Evolutionary conservation across 2,329 filamentous ascomycete genomes (phyloP).

Genomic region (Cercospora sp.): DNA sequence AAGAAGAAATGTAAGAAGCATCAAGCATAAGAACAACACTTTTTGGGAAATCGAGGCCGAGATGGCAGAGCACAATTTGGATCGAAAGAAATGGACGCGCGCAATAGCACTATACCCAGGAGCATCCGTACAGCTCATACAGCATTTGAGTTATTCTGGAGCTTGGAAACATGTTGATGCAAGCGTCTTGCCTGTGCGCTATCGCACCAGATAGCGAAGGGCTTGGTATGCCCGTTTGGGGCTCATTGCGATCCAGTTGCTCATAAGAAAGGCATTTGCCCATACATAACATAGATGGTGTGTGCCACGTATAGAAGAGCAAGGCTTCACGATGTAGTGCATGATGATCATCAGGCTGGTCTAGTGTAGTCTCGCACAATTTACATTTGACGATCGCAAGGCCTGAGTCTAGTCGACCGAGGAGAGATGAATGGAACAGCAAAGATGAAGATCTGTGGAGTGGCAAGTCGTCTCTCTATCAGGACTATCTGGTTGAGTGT

Average conservation of each 20-base stretch:
- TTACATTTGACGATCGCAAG: neutral
- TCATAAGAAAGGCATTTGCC: neutral
- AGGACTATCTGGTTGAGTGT: neutral
- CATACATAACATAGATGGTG: neutral
- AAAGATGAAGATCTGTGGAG: neutral
- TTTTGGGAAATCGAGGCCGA: neutral
- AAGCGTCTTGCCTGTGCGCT: neutral
- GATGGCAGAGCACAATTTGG: neutral
- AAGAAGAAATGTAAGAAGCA: slow-evolving; percentile 40
- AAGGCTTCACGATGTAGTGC: neutral
- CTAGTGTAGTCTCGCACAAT: neutral
- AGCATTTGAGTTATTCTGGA: neutral
- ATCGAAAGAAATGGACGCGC: neutral
- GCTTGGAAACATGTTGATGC: neutral
- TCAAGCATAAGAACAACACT: neutral
- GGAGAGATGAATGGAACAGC: no score
- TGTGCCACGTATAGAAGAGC: neutral
- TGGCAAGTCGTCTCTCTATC: neutral
- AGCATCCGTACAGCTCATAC: neutral
- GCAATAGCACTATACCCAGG: neutral
- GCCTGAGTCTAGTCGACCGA: neutral
- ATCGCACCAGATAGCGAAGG: neutral
- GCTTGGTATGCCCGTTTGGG: neutral
- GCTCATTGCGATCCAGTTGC: neutral
- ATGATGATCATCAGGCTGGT: neutral